A percentile compares a stretch with the other conserved stretches of the same genome.
phyloP scores from a whole-genome alignment of 2,329 filamentous ascomycete species.

The Phialocephala sp. region DNA sequence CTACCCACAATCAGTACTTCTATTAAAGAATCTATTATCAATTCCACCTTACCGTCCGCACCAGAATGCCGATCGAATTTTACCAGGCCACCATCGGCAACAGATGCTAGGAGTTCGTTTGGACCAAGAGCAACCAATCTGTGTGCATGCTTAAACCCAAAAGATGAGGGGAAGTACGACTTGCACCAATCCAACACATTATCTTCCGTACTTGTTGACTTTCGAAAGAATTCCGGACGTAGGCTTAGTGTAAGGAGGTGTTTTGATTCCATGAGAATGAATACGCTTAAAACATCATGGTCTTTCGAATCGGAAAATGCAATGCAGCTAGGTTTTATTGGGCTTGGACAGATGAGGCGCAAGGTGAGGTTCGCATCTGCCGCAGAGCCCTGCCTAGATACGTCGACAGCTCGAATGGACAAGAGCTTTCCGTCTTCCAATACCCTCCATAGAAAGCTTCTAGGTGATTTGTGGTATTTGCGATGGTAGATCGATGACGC shows the following conservation, averaged over 20 bases:
- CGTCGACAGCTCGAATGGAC: slow-evolving; percentile 82
- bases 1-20: slow-evolving; percentile 31
- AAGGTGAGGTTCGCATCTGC: slow-evolving; percentile 76
- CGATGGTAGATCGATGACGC: slow-evolving; percentile 87
- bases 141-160: slow-evolving; percentile 81
- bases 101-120: slow-evolving; percentile 77
- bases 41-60: slow-evolving; percentile 51
- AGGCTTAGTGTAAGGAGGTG: slow-evolving; percentile 85
- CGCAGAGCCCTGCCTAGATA: slow-evolving; percentile 70
- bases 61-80: slow-evolving; percentile 67
- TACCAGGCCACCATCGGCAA: slow-evolving; percentile 79
- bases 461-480: slow-evolving; percentile 74
- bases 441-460: slow-evolving; percentile 90
- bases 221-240: slow-evolving; percentile 80
- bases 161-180: slow-evolving; percentile 71
- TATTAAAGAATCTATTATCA: background rate
- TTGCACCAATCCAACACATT: slow-evolving; percentile 80
- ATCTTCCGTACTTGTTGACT: slow-evolving; percentile 70
- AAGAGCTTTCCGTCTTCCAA: slow-evolving; percentile 80
- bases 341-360: slow-evolving; percentile 75
- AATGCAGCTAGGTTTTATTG: slow-evolving; percentile 78
- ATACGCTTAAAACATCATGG: slow-evolving; percentile 78
- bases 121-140: slow-evolving; percentile 76
- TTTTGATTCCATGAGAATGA: slow-evolving; percentile 78
- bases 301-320: slow-evolving; percentile 81